These are phyloP conservation scores for Candolleomyces aberdarensis DNA, from an alignment of 768 basidiomycete genomes.

Conservation along the genomic window DNA sequence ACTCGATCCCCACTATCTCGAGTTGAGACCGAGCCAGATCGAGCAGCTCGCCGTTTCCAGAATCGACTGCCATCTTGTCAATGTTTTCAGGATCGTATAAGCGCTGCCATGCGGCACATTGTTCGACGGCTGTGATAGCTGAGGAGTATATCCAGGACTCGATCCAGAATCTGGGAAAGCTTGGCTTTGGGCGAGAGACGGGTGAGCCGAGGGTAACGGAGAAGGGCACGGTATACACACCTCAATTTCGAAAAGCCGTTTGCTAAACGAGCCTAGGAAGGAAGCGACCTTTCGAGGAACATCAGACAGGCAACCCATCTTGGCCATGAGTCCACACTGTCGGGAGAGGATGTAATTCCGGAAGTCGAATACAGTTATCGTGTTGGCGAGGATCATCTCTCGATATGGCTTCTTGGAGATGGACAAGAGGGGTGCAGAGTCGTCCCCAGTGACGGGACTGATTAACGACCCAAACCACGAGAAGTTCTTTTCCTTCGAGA, in stretches of 20 bases:
- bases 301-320: slow-evolving; percentile 64
- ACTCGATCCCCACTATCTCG: slow-evolving; percentile 75
- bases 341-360: slow-evolving; percentile 86
- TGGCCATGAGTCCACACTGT: slow-evolving; percentile 75
- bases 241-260: slow-evolving; percentile 65
- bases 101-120: slow-evolving; percentile 72
- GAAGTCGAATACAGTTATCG: slow-evolving; percentile 92
- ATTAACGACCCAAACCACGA: slow-evolving; percentile 93
- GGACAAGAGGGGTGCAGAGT: slow-evolving; percentile 78
- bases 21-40: slow-evolving; percentile 92
- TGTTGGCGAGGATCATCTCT: slow-evolving; percentile 84
- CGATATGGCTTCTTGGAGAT: slow-evolving; percentile 80
- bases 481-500: slow-evolving; percentile 74
- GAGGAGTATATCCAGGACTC: slow-evolving; percentile 95
- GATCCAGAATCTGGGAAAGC: slow-evolving; percentile 67
- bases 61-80: slow-evolving; percentile 52
- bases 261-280: slow-evolving; percentile 77
- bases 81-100: slow-evolving; percentile 44
- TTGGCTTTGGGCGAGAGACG: slow-evolving; percentile 32
- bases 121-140: slow-evolving; percentile 76
- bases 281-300: slow-evolving; percentile 65
- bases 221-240: slow-evolving; percentile 28
- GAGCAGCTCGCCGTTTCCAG: slow-evolving; percentile 83
- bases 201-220: slow-evolving; percentile 5
- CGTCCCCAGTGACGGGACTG: slow-evolving; percentile 65